Percentiles rank a stretch among this genome's conserved stretches.
These are phyloP conservation scores for Trametes maxima DNA, from an alignment of 768 basidiomycete species.

Conservation along the genomic window DNA sequence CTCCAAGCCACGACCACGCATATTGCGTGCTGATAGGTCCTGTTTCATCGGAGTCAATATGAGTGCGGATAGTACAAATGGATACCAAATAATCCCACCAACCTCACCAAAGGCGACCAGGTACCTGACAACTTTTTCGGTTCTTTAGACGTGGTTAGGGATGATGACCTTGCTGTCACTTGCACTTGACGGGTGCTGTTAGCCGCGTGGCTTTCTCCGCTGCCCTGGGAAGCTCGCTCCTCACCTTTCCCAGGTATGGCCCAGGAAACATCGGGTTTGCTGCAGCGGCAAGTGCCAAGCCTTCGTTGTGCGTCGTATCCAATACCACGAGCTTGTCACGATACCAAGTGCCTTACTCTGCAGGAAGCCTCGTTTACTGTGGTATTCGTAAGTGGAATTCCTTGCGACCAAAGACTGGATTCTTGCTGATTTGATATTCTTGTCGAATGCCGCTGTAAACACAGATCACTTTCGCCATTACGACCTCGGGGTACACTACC, in stretches of 20 bases:
- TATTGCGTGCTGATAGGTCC: too few relatives aligned
- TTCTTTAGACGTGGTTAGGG: too few relatives aligned
- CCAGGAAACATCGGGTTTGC: slow-evolving; percentile 8
- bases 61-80: too few relatives aligned
- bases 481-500: neutral
- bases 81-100: too few relatives aligned
- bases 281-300: slow-evolving; percentile 11
- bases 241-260: neutral
- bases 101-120: too few relatives aligned
- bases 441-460: neutral
- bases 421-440: neutral
- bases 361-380: too few relatives aligned
- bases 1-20: too few relatives aligned
- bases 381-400: neutral
- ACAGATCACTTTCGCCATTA: neutral
- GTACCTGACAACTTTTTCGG: too few relatives aligned
- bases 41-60: too few relatives aligned
- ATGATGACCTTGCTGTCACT: too few relatives aligned
- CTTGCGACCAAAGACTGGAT: neutral
- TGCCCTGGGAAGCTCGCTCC: slow-evolving; percentile 1
- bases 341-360: neutral
- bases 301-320: neutral
- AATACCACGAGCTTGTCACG: neutral
- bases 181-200: neutral
- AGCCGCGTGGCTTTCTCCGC: neutral